Conservation (phyloP, 306 rosid species). For the Pyrus pyrifolia region DNA sequence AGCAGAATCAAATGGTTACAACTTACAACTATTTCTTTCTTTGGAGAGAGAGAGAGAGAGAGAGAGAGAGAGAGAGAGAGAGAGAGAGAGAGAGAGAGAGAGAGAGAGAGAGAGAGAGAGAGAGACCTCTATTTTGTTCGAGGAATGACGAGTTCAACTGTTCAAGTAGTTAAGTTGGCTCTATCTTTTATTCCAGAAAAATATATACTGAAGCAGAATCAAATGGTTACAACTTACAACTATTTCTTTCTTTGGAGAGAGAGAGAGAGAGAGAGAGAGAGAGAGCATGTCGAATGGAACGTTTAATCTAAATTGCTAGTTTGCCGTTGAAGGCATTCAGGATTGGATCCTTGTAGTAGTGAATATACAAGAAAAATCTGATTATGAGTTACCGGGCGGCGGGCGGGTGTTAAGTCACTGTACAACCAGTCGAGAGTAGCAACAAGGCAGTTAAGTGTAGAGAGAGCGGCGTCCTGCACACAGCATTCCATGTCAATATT, state of each 20-base stretch:
- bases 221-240: neutral
- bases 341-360: slow-evolving; percentile 12
- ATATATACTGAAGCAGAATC: neutral
- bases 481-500: slow-evolving; percentile 9
- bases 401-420: slow-evolving; percentile 51
- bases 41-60: neutral
- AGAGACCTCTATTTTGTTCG: neutral
- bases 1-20: neutral
- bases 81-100: neutral
- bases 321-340: neutral
- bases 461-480: slow-evolving; percentile 44
- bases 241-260: neutral
- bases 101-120: neutral
- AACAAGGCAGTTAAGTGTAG: slow-evolving; percentile 24
- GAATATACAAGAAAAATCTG: slow-evolving; percentile 32
- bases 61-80: neutral
- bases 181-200: neutral
- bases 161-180: neutral
- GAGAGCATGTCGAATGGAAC: neutral
- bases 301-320: slow-evolving; percentile 8
- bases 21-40: neutral
- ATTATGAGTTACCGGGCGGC: slow-evolving; percentile 13
- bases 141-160: neutral
- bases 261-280: neutral
- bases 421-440: slow-evolving; percentile 46